Evolutionary conservation across 116 monocot species (phyloP).

Genomic region (Phalaenopsis hybrid): DNA sequence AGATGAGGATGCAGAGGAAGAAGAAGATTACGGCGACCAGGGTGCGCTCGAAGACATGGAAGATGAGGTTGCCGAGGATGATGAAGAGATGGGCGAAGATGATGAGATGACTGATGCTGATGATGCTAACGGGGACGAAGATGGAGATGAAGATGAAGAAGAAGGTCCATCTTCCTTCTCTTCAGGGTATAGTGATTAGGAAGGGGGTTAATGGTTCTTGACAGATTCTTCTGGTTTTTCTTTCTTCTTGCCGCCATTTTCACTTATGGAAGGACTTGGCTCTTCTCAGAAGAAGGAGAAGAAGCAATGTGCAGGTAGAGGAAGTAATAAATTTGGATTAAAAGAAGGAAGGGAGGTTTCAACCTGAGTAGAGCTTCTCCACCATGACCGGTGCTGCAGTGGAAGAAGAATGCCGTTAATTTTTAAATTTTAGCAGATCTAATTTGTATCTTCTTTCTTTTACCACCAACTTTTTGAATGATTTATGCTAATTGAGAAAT

Average conservation of each 20-base stretch:
- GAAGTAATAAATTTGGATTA: too few species aligned
- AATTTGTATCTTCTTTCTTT: too few species aligned
- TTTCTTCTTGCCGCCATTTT: background rate
- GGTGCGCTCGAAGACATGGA: slow-evolving; percentile 4
- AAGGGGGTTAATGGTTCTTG: background rate
- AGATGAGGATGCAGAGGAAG: slow-evolving; percentile 14
- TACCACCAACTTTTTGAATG: too few species aligned
- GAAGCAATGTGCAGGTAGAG: too few species aligned
- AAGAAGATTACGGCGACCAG: slow-evolving; percentile 8
- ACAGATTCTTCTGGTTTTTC: background rate
- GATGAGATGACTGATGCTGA: slow-evolving; percentile 26
- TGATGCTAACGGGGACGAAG: slow-evolving; percentile 15
- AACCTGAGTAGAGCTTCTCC: too few species aligned
- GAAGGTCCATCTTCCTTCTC: slow-evolving; percentile 38
- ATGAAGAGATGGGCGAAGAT: slow-evolving; percentile 20
- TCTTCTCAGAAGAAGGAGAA: too few species aligned
- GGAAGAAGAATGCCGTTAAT: too few species aligned
- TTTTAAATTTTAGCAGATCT: too few species aligned
- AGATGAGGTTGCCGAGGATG: slow-evolving; percentile 9
- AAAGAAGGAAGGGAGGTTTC: too few species aligned
- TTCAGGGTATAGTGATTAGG: slow-evolving; percentile 60
- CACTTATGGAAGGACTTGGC: background rate
- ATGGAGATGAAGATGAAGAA: background rate
- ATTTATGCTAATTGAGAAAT: too few species aligned
- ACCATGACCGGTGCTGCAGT: too few species aligned